Conservation (phyloP, 176 grass and related monocot species). For the Alloteropsis semialata region DNA sequence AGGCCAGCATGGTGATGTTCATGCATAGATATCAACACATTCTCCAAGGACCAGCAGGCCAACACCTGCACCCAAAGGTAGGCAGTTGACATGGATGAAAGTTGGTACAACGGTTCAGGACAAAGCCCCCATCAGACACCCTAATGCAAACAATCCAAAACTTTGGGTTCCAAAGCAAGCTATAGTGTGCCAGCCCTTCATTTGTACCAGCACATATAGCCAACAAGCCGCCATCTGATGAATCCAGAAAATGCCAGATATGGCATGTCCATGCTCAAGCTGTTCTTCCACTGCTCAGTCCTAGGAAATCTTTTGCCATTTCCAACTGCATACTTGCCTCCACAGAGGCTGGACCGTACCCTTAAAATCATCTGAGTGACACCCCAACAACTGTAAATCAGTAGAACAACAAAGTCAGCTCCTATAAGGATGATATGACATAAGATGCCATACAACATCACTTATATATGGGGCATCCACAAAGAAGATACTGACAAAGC, state of each 20-base stretch:
- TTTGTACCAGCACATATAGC: neutral
- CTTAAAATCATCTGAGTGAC: neutral
- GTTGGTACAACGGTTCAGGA: neutral
- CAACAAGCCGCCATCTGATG: neutral
- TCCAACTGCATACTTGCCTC: neutral
- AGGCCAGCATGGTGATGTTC: neutral
- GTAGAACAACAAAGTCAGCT: constrained; percentile 1
- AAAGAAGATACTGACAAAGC: constrained; percentile 11
- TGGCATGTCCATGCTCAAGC: neutral
- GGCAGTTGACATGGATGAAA: neutral
- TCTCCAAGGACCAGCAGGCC: neutral
- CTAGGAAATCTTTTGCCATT: neutral
- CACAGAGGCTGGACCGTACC: neutral
- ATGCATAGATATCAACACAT: constrained; percentile 4
- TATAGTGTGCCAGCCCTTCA: neutral
- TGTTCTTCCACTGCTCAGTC: neutral
- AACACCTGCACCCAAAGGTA: neutral
- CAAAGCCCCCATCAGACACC: neutral
- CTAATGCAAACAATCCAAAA: constrained; percentile 19
- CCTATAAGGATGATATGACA: neutral
- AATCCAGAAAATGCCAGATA: constrained; percentile 26
- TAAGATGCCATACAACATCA: neutral
- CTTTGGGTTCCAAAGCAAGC: neutral
- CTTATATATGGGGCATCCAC: constrained; percentile 10
- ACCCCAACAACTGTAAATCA: neutral